Evolutionary conservation across 164 flowering plant species (phyloP), one percentile per base, ranked within the genome.

Genomic region (Pachysandra terminalis): DNA sequence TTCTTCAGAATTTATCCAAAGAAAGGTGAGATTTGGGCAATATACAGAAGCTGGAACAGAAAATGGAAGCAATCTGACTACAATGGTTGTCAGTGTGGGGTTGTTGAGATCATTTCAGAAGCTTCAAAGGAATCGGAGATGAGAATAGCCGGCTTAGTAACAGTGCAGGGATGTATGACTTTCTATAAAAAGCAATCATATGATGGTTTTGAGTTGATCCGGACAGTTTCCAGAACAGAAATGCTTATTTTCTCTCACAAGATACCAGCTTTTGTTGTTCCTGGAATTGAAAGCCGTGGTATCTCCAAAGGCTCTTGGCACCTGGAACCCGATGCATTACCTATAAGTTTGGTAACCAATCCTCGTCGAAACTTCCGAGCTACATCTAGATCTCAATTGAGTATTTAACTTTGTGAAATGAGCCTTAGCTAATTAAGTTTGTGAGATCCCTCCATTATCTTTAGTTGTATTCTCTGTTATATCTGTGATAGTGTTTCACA

Each of bases 1-100:
- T 61, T 73, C 40, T 83, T 74, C 73, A 68, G 32, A 56, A 79
- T 87, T 63, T 78, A 71, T 64, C 88, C 87, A 0, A 55, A n/a
- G 63, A 79, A 81, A 70, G 88, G 86, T 61, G 87, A 86, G 69
- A 64, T 86, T 26, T 86, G 90, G 90, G 90, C 88, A 0, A 55
- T 83, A 77, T 82, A 81, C 60, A 75, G 65, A 63, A 73, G 76
- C 51, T 83, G 86, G 88, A 78, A 80, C 45, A 41, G 15, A 56
- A 67, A 73, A 40, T 84, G 88, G 90, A 72, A 76, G 72, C 66
- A 19, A 0, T 32, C 73, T 25, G 74, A 83, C 63, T 67, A 61
- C 19, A 61, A 61, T 7, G 52, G 23, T 8, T 69, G 2, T 56
- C 73, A 72, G 22, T 81, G 67, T 41, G 65, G 48, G 28, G 32